phyloP scores from a whole-genome alignment of 2,329 filamentous ascomycete species.

The Alternaria sp. region DNA sequence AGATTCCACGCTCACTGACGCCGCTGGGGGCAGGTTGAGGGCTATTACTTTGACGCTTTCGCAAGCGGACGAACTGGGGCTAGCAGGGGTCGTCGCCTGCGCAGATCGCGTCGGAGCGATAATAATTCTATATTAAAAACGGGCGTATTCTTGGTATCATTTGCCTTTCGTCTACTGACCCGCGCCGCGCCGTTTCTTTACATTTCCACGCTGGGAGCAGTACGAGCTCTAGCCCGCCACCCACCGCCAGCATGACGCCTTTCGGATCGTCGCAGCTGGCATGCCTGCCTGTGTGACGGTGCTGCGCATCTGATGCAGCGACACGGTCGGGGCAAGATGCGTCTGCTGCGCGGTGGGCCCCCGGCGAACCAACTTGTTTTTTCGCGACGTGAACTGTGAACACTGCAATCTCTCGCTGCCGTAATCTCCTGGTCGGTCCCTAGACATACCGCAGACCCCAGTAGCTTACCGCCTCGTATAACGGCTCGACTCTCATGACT shows the following conservation, averaged over 20 bases:
- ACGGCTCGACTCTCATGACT: not conserved
- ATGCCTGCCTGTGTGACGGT: not conserved
- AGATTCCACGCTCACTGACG: slow-evolving; percentile 17
- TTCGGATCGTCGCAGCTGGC: slow-evolving; percentile 12
- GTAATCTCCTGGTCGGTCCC: slow-evolving; percentile 17
- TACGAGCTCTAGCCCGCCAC: slow-evolving; percentile 3
- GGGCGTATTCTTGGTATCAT: slow-evolving; percentile 12
- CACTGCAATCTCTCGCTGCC: slow-evolving; percentile 27
- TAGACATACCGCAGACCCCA: slow-evolving; percentile 12
- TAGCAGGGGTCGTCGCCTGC: slow-evolving; percentile 32
- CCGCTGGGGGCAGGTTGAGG: slow-evolving; percentile 17
- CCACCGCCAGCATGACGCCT: slow-evolving; percentile 20
- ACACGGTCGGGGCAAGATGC: slow-evolving; percentile 9
- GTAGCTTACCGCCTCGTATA: slow-evolving; percentile 14
- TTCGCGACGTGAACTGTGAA: slow-evolving; percentile 24
- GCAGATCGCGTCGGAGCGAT: slow-evolving; percentile 28
- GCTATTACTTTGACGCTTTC: slow-evolving; percentile 22
- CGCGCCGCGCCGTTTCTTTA: slow-evolving; percentile 11
- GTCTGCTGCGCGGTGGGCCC: slow-evolving; percentile 18
- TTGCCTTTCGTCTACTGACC: slow-evolving; percentile 14
- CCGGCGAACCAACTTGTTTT: slow-evolving; percentile 23
- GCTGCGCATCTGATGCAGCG: not conserved
- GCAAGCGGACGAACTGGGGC: slow-evolving; percentile 24
- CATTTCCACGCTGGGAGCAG: not conserved
- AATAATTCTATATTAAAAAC: slow-evolving; percentile 30